Conservation (phyloP, 305 asterid species). For the Striga hermonthica region DNA sequence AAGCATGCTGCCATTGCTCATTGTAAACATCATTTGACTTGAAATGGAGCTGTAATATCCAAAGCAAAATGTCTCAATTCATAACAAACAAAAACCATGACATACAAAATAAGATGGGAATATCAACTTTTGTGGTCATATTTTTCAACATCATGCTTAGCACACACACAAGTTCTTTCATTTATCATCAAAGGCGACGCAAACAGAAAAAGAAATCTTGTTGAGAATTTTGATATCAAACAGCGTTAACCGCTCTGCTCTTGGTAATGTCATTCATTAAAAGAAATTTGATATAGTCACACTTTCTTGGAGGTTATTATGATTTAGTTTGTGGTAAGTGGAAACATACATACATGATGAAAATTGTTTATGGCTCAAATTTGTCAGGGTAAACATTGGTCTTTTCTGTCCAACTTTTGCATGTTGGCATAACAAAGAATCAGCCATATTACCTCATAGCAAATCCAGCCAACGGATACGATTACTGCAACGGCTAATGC, state of each 20-base stretch:
- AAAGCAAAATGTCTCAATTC: constrained; percentile 22
- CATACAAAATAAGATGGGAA: neutral
- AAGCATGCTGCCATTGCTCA: constrained; percentile 89
- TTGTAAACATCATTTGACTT: constrained; percentile 80
- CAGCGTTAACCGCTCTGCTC: neutral
- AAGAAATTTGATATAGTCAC: neutral
- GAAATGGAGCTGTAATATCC: constrained; percentile 72
- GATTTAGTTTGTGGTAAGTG: neutral
- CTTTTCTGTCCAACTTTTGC: neutral
- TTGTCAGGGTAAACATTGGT: neutral
- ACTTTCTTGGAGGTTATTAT: constrained; percentile 15
- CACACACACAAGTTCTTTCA: neutral
- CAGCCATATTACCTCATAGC: constrained; percentile 67
- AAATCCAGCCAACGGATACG: constrained; percentile 95
- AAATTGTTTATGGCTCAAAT: constrained; percentile 11
- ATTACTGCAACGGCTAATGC: constrained; percentile 82
- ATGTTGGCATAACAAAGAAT: constrained; percentile 9
- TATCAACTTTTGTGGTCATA: neutral
- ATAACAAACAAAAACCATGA: constrained; percentile 15
- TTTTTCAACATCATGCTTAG: neutral
- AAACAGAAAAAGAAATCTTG: neutral
- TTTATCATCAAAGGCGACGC: neutral
- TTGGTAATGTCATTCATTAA: constrained; percentile 5
- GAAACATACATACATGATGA: constrained; percentile 4
- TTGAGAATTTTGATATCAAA: neutral